Evolutionary conservation across 768 basidiomycete species (phyloP), one percentile per base, ranked within the genome.

Genomic region (Rossbeevera mucosa): DNA sequence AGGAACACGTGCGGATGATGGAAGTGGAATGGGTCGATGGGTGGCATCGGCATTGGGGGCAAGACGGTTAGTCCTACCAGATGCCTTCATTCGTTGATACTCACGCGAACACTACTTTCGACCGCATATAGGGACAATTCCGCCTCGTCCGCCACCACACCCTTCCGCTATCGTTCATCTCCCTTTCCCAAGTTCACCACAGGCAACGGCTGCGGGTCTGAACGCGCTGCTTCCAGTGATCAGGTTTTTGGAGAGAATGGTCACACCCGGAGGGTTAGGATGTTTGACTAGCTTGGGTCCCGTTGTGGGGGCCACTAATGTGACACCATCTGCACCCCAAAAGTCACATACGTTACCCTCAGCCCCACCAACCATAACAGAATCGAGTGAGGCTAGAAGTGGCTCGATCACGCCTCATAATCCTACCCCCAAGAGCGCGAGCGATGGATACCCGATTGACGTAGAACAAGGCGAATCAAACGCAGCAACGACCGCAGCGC

Each of bases 151-250:
- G 5, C 81, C 88, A 16, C 86, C 87, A 0, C 80, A 86, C 58
- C 84, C 86, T 9, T 82, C 78, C 44, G 77, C 84, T 1, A 79
- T 90, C 36, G 76, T 91, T 6, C 89, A 89, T 62, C 71, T 88
- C 7, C 83, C 85, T 16, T 88, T 88, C 72, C 87, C 89, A 4
- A 83, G 80, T 57, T 83, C 82, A 4, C 86, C 83, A 16, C 68
- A 75, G 3, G 80, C 78, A 50, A 77, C 75, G 3, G 69, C 76
- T 45, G 66, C 69, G 29, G 80, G 81, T n/a, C 71, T 85, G 69
- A 74, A 75, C 16, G 71, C 78, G 38, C 70, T 91, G 20, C 71
- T 85, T 50, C 80, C 84, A 12, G 76, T 90, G 49, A 69, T 91
- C 44, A 72, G 76, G 38, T 88, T 89, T 67, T 66, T 91, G 50